phyloP scores from a whole-genome alignment of 2,329 filamentous ascomycete genomes.

The Escovopsis sp. region DNA sequence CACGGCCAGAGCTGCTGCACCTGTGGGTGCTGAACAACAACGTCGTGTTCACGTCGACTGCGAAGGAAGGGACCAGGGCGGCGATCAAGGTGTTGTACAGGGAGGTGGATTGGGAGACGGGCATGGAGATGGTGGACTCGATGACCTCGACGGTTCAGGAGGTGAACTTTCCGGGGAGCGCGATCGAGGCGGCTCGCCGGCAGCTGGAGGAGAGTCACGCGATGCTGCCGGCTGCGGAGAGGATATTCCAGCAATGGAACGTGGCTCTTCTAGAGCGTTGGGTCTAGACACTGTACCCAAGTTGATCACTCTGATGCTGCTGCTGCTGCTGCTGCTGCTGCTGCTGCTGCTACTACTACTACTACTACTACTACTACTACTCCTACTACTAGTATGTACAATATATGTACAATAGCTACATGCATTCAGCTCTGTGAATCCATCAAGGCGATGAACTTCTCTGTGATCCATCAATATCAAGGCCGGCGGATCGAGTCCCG shows the following conservation, averaged over 20 bases:
- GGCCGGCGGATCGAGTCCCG: no score
- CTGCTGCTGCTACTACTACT: no score
- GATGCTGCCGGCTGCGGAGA: conserved; percentile 40
- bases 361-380: no score
- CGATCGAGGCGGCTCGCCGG: conserved; percentile 30
- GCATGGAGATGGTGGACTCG: conserved; percentile 33
- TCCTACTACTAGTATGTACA: no score
- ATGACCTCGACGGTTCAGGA: conserved; percentile 45
- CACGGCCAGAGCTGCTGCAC: conserved; percentile 18
- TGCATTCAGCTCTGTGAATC: no score
- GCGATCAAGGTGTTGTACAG: conserved; percentile 42
- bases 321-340: no score
- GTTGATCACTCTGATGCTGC: no score
- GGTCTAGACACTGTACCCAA: no score
- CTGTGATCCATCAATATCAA: no score
- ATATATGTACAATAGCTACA: no score
- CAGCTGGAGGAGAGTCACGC: conserved; percentile 33
- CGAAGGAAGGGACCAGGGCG: conserved; percentile 12
- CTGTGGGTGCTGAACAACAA: conserved; percentile 44
- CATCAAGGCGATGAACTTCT: neutral
- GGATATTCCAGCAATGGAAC: conserved; percentile 49
- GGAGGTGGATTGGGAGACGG: conserved; percentile 26
- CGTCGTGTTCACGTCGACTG: conserved; percentile 35
- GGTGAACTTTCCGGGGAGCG: conserved; percentile 35
- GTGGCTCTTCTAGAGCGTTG: conserved; percentile 44